Conservation (phyloP, 1,139 yeast species). For the Magnusiomyces clavatus region DNA sequence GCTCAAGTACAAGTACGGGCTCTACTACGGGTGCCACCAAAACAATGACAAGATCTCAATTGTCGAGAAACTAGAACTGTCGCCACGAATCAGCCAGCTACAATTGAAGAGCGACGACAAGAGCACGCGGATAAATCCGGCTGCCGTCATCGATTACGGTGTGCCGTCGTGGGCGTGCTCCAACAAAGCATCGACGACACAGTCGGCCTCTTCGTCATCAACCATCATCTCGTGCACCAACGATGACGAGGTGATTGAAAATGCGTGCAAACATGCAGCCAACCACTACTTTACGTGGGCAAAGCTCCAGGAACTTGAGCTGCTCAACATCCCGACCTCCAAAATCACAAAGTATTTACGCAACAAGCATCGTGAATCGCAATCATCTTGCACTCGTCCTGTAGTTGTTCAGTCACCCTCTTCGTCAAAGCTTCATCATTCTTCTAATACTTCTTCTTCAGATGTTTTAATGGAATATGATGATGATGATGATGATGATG, state of each 20-base stretch:
- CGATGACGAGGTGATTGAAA: constrained; percentile 51
- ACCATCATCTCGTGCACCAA: constrained; percentile 39
- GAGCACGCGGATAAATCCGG: constrained; percentile 18
- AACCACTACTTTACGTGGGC: constrained; percentile 44
- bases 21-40: constrained; percentile 45
- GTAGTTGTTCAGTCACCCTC: too few species aligned
- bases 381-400: too few species aligned
- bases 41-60: constrained; percentile 15
- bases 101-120: constrained; percentile 15
- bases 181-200: too few species aligned
- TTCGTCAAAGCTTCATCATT: too few species aligned
- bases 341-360: too few species aligned
- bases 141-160: constrained; percentile 30
- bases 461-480: too few species aligned
- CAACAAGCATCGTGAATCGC: too few species aligned
- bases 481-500: too few species aligned
- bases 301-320: constrained; percentile 54
- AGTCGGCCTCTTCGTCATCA: constrained; percentile 26
- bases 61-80: constrained; percentile 17
- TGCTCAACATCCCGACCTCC: constrained; percentile 16
- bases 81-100: constrained; percentile 1
- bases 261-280: constrained; percentile 28
- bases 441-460: too few species aligned
- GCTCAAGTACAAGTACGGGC: constrained; percentile 59
- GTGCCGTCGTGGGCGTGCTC: constrained; percentile 30